Evolutionary conservation across 2,329 filamentous ascomycete species (phyloP), one percentile per base, ranked within the genome.

Genomic region (Microdochium paspali): DNA sequence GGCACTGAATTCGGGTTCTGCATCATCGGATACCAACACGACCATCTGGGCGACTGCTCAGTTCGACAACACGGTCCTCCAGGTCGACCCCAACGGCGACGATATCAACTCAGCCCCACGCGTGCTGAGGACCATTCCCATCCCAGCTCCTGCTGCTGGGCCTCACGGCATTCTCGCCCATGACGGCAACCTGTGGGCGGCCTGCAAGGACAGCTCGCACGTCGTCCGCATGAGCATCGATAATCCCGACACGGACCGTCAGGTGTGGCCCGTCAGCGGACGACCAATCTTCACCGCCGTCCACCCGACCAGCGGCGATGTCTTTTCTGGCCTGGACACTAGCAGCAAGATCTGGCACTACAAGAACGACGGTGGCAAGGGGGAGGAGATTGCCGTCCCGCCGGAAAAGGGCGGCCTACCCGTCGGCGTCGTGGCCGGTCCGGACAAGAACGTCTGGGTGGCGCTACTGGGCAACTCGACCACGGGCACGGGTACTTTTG

Each of bases 271-370:
- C n/a, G 35, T 42, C 21, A 42, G 35, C 35, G 35, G 35, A n/a
- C 35, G 35, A 10, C 35, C 35, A 7, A 42, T 42, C 7, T 42
- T 42, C 35, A 23, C 21, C 15, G 35, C 35, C n/a, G 35, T 42
- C 7, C 35, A 42, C 15, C 35, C 35, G 7, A 42, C 35, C 35
- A 42, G 35, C n/a, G 35, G 35, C 7, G 35, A 42, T 23, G 35
- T 42, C 35, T 42, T 20, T 23, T 6, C 35, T 42, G 35, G 35
- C 35, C 21, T 42, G 35, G 35, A 42, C n/a, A 7, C n/a, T 7
- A 42, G 35, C 35, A 42, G 35, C 35, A 42, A 42, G 35, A 42
- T 42, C 35, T 42, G 35, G 35, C 35, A n/a, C 7, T 42, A 42
- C 35, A 42, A 42, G 35, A 42, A 42, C 15, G 35, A 42, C n/a